Evolutionary conservation across 1,139 yeast genomes (phyloP).

Genomic region (Magnusiomyces ingens): DNA sequence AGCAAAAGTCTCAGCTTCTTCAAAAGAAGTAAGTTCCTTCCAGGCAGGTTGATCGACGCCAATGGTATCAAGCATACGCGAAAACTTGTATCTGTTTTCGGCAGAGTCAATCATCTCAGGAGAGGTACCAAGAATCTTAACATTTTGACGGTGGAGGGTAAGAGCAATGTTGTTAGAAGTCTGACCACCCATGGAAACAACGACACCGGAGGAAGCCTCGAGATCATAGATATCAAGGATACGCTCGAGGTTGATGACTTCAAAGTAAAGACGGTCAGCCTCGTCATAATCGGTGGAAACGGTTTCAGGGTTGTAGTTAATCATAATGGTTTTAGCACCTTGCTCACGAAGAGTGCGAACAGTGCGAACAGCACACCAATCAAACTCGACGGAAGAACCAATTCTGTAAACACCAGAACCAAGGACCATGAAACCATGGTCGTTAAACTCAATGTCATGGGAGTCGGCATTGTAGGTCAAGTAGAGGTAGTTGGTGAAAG

Average conservation of each 20-base stretch:
- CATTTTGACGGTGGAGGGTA: constrained; percentile 61
- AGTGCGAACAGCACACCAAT: constrained; percentile 98
- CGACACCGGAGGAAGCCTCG: constrained; percentile 84
- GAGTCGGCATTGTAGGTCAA: constrained; percentile 90
- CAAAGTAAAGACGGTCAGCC: constrained; percentile 94
- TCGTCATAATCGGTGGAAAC: constrained; percentile 98
- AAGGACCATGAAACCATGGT: constrained; percentile 86
- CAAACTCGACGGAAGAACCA: constrained; percentile 97
- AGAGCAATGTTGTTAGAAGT: constrained; percentile 95
- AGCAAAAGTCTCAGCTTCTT: constrained; percentile 82
- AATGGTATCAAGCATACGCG: constrained; percentile 86
- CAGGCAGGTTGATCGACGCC: constrained; percentile 95
- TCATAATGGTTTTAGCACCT: constrained; percentile 89
- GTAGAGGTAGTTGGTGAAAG: constrained; percentile 89
- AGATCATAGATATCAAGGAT: constrained; percentile 95
- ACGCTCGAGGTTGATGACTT: constrained; percentile 90
- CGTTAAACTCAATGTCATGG: constrained; percentile 79
- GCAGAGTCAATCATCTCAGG: constrained; percentile 96
- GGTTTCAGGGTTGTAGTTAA: constrained; percentile 97
- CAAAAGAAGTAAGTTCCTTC: constrained; percentile 87
- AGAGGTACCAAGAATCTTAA: constrained; percentile 85
- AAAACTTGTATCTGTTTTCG: constrained; percentile 96
- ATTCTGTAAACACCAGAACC: constrained; percentile 99
- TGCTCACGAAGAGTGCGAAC: constrained; percentile 87
- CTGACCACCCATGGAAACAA: constrained; percentile 97